Evolutionary conservation across 2,329 filamentous ascomycete genomes (phyloP).

Genomic region (Tolypocladium paradoxum): DNA sequence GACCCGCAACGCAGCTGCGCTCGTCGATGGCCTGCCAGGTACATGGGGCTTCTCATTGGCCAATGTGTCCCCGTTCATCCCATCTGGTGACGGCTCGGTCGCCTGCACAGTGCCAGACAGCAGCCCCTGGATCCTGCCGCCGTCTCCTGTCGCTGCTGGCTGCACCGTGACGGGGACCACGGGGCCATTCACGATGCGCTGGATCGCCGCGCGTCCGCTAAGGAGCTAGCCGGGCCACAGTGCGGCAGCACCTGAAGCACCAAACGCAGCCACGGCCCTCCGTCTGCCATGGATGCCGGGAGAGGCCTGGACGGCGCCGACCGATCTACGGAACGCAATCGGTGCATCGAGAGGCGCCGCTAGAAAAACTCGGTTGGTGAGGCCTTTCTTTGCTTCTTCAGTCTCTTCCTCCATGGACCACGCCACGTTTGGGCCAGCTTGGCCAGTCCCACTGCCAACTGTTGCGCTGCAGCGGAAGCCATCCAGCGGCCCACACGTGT

Average conservation of each 20-base stretch:
- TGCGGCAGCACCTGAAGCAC: background rate
- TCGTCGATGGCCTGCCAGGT: background rate
- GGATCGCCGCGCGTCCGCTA: background rate
- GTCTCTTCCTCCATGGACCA: too few relatives aligned
- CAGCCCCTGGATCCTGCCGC: background rate
- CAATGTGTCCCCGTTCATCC: background rate
- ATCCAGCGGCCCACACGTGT: background rate
- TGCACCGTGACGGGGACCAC: background rate
- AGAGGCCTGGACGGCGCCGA: too few relatives aligned
- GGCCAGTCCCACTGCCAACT: background rate
- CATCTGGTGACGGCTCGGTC: background rate
- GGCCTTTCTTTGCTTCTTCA: background rate
- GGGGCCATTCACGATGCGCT: background rate
- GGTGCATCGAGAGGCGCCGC: too few relatives aligned
- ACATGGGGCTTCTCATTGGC: constrained; percentile 3
- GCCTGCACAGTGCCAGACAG: background rate
- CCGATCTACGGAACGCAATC: too few relatives aligned
- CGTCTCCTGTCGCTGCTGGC: background rate
- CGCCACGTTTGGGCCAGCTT: background rate
- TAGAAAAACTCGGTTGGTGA: constrained; percentile 4
- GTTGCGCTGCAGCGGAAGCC: background rate
- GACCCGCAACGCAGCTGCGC: background rate
- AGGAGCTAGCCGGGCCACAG: background rate
- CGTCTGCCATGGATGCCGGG: too few relatives aligned
- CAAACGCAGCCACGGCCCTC: background rate